Conservation (phyloP, 2,329 filamentous ascomycete genomes). For the Cephalotrichum gorgonifer region DNA sequence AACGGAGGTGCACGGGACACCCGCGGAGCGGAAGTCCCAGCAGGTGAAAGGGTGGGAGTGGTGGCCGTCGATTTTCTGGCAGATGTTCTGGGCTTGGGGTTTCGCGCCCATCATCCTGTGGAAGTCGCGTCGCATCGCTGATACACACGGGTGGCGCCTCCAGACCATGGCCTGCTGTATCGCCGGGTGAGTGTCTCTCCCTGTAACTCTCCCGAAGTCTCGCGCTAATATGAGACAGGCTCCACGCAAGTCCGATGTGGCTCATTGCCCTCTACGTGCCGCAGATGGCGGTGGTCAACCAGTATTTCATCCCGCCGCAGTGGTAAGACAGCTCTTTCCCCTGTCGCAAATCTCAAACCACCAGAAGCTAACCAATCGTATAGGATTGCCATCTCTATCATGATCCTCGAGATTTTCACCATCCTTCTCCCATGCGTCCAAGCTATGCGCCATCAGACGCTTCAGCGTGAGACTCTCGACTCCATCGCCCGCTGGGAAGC, state of each 20-base stretch:
- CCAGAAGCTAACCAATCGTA: neutral
- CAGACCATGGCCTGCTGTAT: conserved; percentile 47
- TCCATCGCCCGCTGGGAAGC: conserved; percentile 37
- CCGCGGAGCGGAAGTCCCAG: conserved; percentile 34
- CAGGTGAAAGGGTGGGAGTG: conserved; percentile 54
- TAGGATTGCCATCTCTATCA: conserved; percentile 49
- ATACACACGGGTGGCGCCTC: conserved; percentile 56
- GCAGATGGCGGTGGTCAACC: conserved; percentile 39
- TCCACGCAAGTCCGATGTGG: conserved; percentile 59
- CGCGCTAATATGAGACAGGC: conserved; percentile 24
- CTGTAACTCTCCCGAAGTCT: neutral
- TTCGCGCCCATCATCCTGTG: conserved; percentile 52
- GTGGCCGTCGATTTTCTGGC: conserved; percentile 56
- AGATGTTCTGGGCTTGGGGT: conserved; percentile 53
- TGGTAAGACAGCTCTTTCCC: conserved; percentile 45
- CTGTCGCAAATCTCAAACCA: neutral
- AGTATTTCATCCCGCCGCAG: conserved; percentile 47
- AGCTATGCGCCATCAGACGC: conserved; percentile 32
- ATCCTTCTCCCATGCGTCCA: conserved; percentile 54
- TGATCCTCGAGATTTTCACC: conserved; percentile 52
- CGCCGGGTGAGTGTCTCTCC: conserved; percentile 25
- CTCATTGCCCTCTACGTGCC: conserved; percentile 47
- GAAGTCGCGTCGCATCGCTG: conserved; percentile 48
- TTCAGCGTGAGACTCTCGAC: conserved; percentile 36
- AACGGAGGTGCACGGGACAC: conserved; percentile 48